Evolutionary conservation across 176 grass and related monocot genomes (phyloP).

Genomic region (Areca catechu): DNA sequence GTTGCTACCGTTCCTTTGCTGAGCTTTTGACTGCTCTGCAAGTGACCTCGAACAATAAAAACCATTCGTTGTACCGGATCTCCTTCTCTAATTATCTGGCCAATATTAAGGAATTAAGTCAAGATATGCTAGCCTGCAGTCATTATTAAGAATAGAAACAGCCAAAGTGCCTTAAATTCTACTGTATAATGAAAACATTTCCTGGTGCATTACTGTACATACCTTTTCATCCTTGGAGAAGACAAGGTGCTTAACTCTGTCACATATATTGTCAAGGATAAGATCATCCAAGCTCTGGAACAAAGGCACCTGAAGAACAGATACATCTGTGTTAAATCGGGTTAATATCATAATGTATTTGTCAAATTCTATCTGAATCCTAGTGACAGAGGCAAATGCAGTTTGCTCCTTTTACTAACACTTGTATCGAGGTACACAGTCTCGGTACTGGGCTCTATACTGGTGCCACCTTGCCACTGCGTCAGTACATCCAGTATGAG

Average conservation of each 20-base stretch:
- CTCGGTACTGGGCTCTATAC: no score
- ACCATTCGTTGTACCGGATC: slow-evolving; percentile 96
- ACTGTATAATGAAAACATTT: background rate
- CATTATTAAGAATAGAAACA: no score
- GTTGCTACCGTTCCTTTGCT: slow-evolving; percentile 74
- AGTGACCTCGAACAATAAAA: slow-evolving; percentile 69
- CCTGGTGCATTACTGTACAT: background rate
- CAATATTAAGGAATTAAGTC: background rate
- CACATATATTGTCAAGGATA: slow-evolving; percentile 92
- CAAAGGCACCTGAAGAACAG: slow-evolving; percentile 49
- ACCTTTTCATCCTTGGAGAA: slow-evolving; percentile 89
- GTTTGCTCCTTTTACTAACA: no score
- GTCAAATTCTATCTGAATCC: no score
- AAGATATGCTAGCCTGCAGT: no score
- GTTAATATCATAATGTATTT: background rate
- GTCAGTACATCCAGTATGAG: no score
- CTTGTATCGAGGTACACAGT: no score
- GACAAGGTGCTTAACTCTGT: slow-evolving; percentile 66
- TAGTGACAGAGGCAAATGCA: no score
- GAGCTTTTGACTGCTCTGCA: slow-evolving; percentile 69
- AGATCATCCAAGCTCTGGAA: slow-evolving; percentile 96
- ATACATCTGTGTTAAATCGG: background rate
- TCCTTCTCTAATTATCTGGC: slow-evolving; percentile 76
- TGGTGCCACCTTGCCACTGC: no score
- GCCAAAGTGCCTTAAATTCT: no score